These are phyloP conservation scores for Termitomyces sp. DNA, from an alignment of 768 basidiomycete genomes.

Conservation along the genomic window DNA sequence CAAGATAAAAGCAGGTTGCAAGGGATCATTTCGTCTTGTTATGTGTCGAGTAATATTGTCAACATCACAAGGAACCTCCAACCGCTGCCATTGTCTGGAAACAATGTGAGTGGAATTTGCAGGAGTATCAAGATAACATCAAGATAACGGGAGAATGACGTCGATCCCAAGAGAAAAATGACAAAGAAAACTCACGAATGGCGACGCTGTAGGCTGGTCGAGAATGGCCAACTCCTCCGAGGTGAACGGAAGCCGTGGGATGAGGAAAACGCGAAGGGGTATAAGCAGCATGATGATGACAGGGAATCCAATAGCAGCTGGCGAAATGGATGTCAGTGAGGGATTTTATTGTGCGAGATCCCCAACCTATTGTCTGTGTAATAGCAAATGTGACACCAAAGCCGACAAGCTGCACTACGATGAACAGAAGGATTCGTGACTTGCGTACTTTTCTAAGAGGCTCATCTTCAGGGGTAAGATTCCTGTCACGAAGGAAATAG, in stretches of 20 bases:
- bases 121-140: neutral
- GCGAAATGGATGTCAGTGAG: slow-evolving; percentile 14
- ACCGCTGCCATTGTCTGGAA: slow-evolving; percentile 30
- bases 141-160: neutral
- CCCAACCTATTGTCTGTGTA: slow-evolving; percentile 77
- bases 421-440: slow-evolving; percentile 66
- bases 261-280: slow-evolving; percentile 64
- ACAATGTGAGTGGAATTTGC: neutral
- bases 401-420: slow-evolving; percentile 69
- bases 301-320: slow-evolving; percentile 88
- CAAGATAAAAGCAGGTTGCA: neutral
- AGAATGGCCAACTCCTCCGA: slow-evolving; percentile 73
- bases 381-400: slow-evolving; percentile 89
- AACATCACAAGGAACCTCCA: slow-evolving; percentile 21
- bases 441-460: slow-evolving; percentile 73
- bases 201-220: slow-evolving; percentile 87
- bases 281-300: slow-evolving; percentile 81
- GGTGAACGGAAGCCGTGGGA: slow-evolving; percentile 74
- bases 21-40: neutral
- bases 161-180: neutral
- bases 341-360: slow-evolving; percentile 15
- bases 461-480: slow-evolving; percentile 55
- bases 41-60: neutral
- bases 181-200: slow-evolving; percentile 59
- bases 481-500: slow-evolving; percentile 70